Base-by-base conservation (phyloP, 768 basidiomycete genomes). In the Crucibulum laeve region DNA sequence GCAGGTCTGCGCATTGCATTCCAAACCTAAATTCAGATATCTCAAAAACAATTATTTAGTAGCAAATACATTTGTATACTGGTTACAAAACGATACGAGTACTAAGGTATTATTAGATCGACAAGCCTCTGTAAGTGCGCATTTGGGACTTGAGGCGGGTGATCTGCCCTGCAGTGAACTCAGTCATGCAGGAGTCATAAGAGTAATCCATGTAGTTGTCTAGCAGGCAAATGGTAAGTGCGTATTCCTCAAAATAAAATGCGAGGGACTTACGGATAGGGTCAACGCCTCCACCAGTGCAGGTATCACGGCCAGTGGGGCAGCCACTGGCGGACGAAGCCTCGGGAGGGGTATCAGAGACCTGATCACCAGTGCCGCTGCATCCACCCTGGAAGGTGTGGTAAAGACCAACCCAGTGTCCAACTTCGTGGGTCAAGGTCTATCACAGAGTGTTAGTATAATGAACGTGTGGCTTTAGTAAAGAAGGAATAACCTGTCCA, bases 321-420 rank as follows among this genome's bases (percentile, higher is more conserved):
- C 74, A 76, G 18, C 69, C 72, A 26, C 46, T 65, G 10, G 71
- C 73, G 41, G 70, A 43, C 17, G 60, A 64, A 1, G 68, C 56
- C 57, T 77, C 76, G 13, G 72, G 55, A 11, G 75, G 75, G 2
- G 72, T 77, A 50, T 76, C 73, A 10, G 50, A 51, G 44, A 77
- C 73, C 18, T 41, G 47, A 52, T 77, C 74, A 24, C 73, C 75
- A 25, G 63, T 38, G 51, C 46, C 48, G 10, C 45, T 39, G 61
- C 69, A 76, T 17, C 72, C 71, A 36, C 74, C 73, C 53, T 80
- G 71, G 73, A 78, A 79, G 18, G 77, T 77, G 62, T 79, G 77
- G 60, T 69, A 78, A 18, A 79, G 65, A 19, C 79, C 77, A 45
- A 77, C 61, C 77, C 78, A 81, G 60, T 80, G 77, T n/a, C 78